These are phyloP conservation scores for Lyophyllum atratum DNA, from an alignment of 768 basidiomycete species.

Conservation along the genomic window DNA sequence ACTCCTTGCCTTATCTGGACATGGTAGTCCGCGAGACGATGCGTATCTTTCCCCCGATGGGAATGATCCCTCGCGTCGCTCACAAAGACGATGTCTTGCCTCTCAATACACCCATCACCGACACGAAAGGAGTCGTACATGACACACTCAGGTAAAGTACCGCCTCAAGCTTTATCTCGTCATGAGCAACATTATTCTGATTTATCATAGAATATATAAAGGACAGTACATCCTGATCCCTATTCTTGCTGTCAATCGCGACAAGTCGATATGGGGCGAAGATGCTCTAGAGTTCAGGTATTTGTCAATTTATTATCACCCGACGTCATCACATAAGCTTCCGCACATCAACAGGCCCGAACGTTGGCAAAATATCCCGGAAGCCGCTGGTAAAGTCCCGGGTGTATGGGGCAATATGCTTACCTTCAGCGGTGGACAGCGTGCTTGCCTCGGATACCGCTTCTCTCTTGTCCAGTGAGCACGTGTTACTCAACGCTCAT, in stretches of 20 bases:
- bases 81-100: conserved; percentile 56
- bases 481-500: neutral
- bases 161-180: neutral
- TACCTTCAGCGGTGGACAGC: conserved; percentile 65
- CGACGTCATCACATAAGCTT: conserved; percentile 34
- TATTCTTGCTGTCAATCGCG: conserved; percentile 51
- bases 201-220: conserved; percentile 34
- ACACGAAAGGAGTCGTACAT: conserved; percentile 41
- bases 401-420: conserved; percentile 62
- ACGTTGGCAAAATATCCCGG: conserved; percentile 55
- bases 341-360: conserved; percentile 59
- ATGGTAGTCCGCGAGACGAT: conserved; percentile 61
- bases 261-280: conserved; percentile 59
- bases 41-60: conserved; percentile 55
- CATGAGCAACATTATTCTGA: neutral
- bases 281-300: conserved; percentile 65
- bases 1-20: conserved; percentile 68
- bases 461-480: conserved; percentile 60
- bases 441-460: conserved; percentile 67
- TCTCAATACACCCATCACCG: conserved; percentile 44
- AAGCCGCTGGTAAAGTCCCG: conserved; percentile 46
- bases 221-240: conserved; percentile 51
- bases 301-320: conserved; percentile 39
- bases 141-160: conserved; percentile 38
- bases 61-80: conserved; percentile 42